Evolutionary conservation across 306 rosid species (phyloP).

Genomic region (Lupinus albus): DNA sequence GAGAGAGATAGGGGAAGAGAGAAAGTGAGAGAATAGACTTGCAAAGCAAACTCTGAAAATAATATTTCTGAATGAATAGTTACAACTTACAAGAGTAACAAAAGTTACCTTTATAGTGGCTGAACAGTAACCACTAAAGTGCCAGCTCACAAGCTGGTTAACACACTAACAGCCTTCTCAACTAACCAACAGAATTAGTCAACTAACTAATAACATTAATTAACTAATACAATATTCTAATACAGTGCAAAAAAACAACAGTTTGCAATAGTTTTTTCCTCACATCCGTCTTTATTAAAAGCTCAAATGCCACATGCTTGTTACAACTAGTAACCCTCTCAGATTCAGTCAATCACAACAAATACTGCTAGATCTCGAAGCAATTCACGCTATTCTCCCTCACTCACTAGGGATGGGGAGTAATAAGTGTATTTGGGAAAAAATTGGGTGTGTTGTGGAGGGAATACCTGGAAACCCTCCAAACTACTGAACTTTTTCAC

Average conservation of each 20-base stretch:
- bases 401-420: not conserved
- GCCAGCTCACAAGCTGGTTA: too few relatives aligned
- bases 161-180: too few relatives aligned
- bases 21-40: too few relatives aligned
- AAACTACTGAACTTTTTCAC: not conserved
- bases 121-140: too few relatives aligned
- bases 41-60: too few relatives aligned
- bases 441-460: slow-evolving; percentile 7
- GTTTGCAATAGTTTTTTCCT: slow-evolving; percentile 12
- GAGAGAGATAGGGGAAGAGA: too few relatives aligned
- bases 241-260: not conserved
- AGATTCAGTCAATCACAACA: not conserved
- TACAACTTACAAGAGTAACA: too few relatives aligned
- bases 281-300: not conserved
- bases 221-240: too few relatives aligned
- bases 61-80: too few relatives aligned
- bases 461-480: slow-evolving; percentile 8
- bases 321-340: not conserved
- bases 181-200: too few relatives aligned
- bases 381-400: not conserved
- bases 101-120: too few relatives aligned
- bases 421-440: not conserved
- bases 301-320: not conserved
- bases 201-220: too few relatives aligned
- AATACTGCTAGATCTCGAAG: not conserved